A percentile compares a stretch with the other conserved stretches of the same genome.
phyloP scores from a whole-genome alignment of 768 basidiomycete genomes.

The Rhodotorula graminis region DNA sequence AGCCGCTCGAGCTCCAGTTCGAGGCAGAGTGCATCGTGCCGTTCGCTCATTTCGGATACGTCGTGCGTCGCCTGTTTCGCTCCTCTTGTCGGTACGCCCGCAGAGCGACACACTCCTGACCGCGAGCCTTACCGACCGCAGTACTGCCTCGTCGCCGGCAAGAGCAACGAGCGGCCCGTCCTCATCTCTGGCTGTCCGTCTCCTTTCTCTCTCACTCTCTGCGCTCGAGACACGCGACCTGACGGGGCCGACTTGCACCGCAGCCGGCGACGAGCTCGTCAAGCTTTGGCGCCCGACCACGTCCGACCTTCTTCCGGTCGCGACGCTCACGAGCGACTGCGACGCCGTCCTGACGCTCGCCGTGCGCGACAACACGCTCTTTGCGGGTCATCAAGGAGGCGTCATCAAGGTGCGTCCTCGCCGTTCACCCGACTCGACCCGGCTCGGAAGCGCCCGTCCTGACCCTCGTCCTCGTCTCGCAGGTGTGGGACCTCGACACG shows the following conservation, averaged over 20 bases:
- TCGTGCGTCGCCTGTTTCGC: constrained; percentile 45
- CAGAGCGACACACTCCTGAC: no score
- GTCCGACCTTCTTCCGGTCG: constrained; percentile 8
- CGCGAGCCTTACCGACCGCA: constrained; percentile 53
- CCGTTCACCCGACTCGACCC: fast-evolving
- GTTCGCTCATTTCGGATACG: constrained; percentile 90
- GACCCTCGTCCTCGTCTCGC: background rate
- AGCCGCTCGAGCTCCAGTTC: constrained; percentile 29
- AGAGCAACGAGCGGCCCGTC: constrained; percentile 49
- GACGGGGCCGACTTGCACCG: background rate
- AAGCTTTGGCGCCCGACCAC: constrained; percentile 55
- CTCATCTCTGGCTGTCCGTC: constrained; percentile 37
- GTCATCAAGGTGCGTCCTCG: constrained; percentile 63
- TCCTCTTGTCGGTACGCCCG: background rate
- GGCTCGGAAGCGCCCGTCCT: background rate
- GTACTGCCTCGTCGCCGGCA: constrained; percentile 52
- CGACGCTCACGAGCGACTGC: constrained; percentile 11
- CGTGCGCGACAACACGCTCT: constrained; percentile 70
- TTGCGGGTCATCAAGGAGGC: constrained; percentile 90
- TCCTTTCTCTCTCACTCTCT: fast-evolving
- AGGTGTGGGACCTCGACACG: constrained; percentile 73
- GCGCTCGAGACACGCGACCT: background rate
- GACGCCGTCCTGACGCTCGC: constrained; percentile 73
- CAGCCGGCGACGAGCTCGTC: constrained; percentile 76
- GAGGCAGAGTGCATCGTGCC: constrained; percentile 61